Base-by-base conservation (phyloP, 2,329 filamentous ascomycete genomes). In the Penicillium sp. region DNA sequence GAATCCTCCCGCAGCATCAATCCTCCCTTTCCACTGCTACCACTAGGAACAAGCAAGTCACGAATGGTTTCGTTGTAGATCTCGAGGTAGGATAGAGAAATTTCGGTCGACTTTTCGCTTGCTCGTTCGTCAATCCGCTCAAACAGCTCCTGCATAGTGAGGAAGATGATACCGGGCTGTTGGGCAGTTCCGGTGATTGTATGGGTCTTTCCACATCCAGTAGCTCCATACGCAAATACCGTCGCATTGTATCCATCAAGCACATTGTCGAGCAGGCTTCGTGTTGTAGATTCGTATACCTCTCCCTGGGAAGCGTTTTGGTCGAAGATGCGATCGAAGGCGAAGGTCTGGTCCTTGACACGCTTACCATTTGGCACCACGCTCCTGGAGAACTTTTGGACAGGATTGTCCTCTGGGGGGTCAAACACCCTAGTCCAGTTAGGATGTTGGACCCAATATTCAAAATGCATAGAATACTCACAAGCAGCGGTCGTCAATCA, bases 31-130 rank as follows among this genome's bases (percentile, higher is more conserved):
- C 87, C 89, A 36, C 88, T 94, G 76, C 87, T 90, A 38, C 88
- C 90, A 25, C 89, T 89, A 0, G 91, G 89, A n/a, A 94, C 89
- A 43, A 99, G 82, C 69, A 99, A 79, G 78, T 99, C 94, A 52
- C 94, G 90, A 68, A 99, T 99, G 0, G 93, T 97, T 79, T 99
- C 94, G 73, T 99, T 99, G 82, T 99, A 99, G 63, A 99, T 99
- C 73, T 99, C 94, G 38, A 99, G 83, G 70, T 97, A 99, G 0
- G 93, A 97, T 17, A 99, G 84, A 0, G 93, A 91, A 53, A 99
- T 81, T 69, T 97, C 94, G 4, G 92, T 94, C 29, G 87, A 82
- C 76, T 97, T 97, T 60, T 96, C 92, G 57, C 89, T 86, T 61
- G 88, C 88, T 53, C 90, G 79, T 56, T 97, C 94, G n/a, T 82